phyloP scores from a whole-genome alignment of 2,329 filamentous ascomycete genomes.

The Penicillium italicum region DNA sequence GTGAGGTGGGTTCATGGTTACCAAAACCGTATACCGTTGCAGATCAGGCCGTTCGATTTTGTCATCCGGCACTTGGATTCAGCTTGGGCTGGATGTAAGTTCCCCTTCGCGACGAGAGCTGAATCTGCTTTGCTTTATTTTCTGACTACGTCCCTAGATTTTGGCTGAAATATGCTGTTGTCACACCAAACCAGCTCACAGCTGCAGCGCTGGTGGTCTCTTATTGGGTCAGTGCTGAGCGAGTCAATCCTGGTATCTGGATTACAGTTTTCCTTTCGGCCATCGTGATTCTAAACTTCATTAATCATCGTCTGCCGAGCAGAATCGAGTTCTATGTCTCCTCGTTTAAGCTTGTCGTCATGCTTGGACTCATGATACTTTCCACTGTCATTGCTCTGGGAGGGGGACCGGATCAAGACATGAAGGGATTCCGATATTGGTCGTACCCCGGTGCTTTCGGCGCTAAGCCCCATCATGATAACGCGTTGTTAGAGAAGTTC shows the following conservation, averaged over 20 bases:
- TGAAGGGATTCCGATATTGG: constrained; percentile 64
- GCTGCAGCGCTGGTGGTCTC: constrained; percentile 72
- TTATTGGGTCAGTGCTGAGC: constrained; percentile 65
- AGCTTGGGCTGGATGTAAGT: constrained; percentile 65
- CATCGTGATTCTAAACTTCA: constrained; percentile 63
- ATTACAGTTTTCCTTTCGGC: constrained; percentile 65
- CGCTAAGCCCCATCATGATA: constrained; percentile 35
- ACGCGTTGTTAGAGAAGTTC: constrained; percentile 48
- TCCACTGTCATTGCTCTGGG: constrained; percentile 61
- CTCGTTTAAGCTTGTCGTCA: constrained; percentile 64
- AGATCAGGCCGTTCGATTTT: constrained; percentile 73
- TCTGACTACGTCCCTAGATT: constrained; percentile 28
- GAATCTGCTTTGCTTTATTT: background rate
- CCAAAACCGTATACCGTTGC: constrained; percentile 73
- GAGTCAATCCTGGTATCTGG: constrained; percentile 71
- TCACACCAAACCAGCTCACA: constrained; percentile 79
- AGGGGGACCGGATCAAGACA: constrained; percentile 59
- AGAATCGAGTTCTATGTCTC: constrained; percentile 58
- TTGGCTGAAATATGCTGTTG: constrained; percentile 76
- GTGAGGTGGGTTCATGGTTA: constrained; percentile 78
- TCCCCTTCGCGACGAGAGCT: background rate
- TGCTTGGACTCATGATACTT: constrained; percentile 62
- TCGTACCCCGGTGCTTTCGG: constrained; percentile 56
- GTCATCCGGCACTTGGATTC: constrained; percentile 75
- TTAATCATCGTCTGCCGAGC: constrained; percentile 63